Conservation (phyloP, 257 asterid genomes). For the Paulownia fortunei region DNA sequence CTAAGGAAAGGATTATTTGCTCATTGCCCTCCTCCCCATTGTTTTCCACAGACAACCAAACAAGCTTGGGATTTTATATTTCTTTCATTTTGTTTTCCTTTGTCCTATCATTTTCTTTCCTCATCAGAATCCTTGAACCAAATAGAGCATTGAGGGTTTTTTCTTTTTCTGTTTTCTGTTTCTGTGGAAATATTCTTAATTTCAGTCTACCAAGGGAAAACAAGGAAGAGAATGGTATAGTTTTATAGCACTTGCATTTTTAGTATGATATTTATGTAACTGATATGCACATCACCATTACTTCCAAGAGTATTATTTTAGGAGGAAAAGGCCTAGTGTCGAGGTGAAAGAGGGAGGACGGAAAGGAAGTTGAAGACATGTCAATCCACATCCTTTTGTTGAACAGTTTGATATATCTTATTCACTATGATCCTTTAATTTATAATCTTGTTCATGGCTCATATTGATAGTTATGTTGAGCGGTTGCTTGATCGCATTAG, state of each 20-base stretch:
- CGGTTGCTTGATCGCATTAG: constrained; percentile 96
- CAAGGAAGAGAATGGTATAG: neutral
- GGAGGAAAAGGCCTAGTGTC: neutral
- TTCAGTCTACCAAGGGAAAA: neutral
- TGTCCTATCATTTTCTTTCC: neutral
- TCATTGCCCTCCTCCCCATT: neutral
- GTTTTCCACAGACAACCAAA: neutral
- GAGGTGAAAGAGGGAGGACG: neutral
- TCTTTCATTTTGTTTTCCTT: neutral
- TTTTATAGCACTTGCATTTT: neutral
- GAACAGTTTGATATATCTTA: neutral
- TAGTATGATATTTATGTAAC: neutral
- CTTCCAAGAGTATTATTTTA: neutral
- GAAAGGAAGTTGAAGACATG: neutral
- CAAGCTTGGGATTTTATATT: neutral
- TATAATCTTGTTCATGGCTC: constrained; percentile 2
- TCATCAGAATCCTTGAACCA: neutral
- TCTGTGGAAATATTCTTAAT: neutral
- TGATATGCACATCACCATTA: neutral
- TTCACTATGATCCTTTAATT: neutral
- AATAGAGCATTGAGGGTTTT: neutral
- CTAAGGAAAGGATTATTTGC: neutral
- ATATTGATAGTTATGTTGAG: constrained; percentile 74
- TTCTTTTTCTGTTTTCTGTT: neutral
- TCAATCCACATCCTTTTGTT: neutral